Evolutionary conservation across 164 flowering plant species (phyloP), one percentile per base, ranked within the genome.

Genomic region (Vitis amurensis): DNA sequence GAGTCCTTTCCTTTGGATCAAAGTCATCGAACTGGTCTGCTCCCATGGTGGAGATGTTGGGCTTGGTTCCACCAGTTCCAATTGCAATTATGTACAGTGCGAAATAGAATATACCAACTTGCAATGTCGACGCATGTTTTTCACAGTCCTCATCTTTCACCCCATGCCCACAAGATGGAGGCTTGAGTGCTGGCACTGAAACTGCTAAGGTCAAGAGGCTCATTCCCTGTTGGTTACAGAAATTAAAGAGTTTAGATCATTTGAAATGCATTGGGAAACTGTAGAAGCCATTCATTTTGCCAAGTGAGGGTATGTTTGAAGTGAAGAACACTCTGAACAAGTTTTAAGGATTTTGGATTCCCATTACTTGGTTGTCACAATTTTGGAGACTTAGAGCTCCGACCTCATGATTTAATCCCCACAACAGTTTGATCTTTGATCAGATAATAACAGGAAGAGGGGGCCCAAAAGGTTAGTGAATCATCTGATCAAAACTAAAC

Each of bases 31-130:
- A 86, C 51, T 89, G 91, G 73, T 87, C 93, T 0, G 88, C 91
- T 0, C 93, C 91, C 78, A 87, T 84, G 61, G 89, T 87, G 1
- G 90, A 87, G 58, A 88, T 86, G 82, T 86, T 86, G 55, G 91
- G 91, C 79, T 87, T 89, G 59, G 89, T 87, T 47, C 93, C 91
- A 2, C 91, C 93, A 2, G 82, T 82, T 23, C 91, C 91, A 0
- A 77, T 23, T 5, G 91, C 89, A 8, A 85, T 73, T 56, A 81
- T 73, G 75, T 87, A 89, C 1, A 89, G 71, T 1, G 86, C 91
- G 30, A 56, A 50, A 47, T 73, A 86, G 79, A 89, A 87, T 8
- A 89, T 31, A n/a, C 84, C 88, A n/a, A 69, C 29, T 72, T 84
- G 91, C 13, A 85, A 68, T 12, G 74, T 3, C 2, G 85, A 77